These are phyloP conservation scores for Venturia carpophila DNA, from an alignment of 2,329 filamentous ascomycete species.

Conservation along the genomic window DNA sequence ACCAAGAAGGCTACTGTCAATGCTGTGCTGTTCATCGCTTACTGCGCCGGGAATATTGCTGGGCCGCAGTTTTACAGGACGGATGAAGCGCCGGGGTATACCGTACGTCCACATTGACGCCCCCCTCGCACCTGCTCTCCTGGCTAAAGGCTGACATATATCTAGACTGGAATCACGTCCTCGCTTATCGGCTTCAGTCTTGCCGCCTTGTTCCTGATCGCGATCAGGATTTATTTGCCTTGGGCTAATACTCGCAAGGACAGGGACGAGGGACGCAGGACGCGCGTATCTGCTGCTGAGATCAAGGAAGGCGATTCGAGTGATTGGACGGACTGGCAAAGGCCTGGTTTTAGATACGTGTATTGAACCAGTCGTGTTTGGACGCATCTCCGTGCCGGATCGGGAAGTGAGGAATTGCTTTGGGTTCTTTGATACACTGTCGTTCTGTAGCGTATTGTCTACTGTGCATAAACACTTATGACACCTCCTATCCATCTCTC, in stretches of 20 bases:
- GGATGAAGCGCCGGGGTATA: conserved; percentile 31
- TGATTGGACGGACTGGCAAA: conserved; percentile 50
- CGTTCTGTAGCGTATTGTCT: too few relatives aligned
- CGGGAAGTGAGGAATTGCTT: too few relatives aligned
- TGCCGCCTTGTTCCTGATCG: conserved; percentile 36
- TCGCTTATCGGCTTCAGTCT: conserved; percentile 32
- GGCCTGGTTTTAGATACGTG: conserved; percentile 48
- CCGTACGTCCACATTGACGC: neutral
- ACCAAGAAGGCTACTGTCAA: conserved; percentile 22
- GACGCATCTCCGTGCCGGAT: too few relatives aligned
- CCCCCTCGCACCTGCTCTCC: too few relatives aligned
- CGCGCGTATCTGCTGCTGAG: conserved; percentile 28
- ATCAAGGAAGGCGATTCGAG: conserved; percentile 38
- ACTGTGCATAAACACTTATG: too few relatives aligned
- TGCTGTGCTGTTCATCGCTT: conserved; percentile 21
- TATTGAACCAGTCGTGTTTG: too few relatives aligned
- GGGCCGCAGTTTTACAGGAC: conserved; percentile 14
- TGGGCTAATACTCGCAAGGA: conserved; percentile 5
- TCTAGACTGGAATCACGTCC: conserved; percentile 36
- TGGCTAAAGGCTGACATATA: too few relatives aligned
- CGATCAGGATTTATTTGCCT: conserved; percentile 36
- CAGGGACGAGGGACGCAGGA: neutral
- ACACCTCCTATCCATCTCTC: too few relatives aligned
- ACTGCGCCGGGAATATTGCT: neutral
- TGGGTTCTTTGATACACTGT: too few relatives aligned